A percentile compares a stretch with the other conserved stretches of the same genome.
Conservation (phyloP, 108 stramenopile genomes). For the Schizochytrium sp. region DNA sequence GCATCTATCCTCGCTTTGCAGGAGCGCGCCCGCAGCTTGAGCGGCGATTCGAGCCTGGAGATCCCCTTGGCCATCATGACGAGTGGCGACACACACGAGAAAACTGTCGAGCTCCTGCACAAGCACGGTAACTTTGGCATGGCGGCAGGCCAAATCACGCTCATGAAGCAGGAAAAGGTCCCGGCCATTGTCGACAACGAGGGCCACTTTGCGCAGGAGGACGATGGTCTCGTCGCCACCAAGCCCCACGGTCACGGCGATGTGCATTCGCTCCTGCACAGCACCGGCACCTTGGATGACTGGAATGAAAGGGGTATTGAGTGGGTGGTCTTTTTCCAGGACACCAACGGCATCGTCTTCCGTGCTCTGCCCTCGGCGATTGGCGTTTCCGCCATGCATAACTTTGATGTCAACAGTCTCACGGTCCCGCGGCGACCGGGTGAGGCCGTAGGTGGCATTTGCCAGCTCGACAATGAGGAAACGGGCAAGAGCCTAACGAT, state of each 20-base stretch:
- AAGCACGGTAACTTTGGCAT: slow-evolving; percentile 85
- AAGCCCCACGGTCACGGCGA: slow-evolving; percentile 99
- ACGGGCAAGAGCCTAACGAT: slow-evolving; percentile 50
- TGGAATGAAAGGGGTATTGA: slow-evolving; percentile 71
- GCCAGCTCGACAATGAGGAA: slow-evolving; percentile 52
- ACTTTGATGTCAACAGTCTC: slow-evolving; percentile 90
- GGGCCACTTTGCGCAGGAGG: slow-evolving; percentile 74
- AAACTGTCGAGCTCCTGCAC: slow-evolving; percentile 71
- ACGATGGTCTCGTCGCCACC: slow-evolving; percentile 67
- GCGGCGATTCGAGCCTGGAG: slow-evolving; percentile 50
- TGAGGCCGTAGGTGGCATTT: slow-evolving; percentile 96
- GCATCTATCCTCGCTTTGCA: slow-evolving; percentile 86
- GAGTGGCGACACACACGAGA: slow-evolving; percentile 85
- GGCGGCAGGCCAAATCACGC: slow-evolving; percentile 70
- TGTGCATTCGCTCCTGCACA: slow-evolving; percentile 82
- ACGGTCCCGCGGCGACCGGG: slow-evolving; percentile 89
- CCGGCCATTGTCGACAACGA: slow-evolving; percentile 74
- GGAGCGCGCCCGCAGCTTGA: slow-evolving; percentile 54
- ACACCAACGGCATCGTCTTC: slow-evolving; percentile 96
- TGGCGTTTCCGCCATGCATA: slow-evolving; percentile 74
- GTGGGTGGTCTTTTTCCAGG: slow-evolving; percentile 94
- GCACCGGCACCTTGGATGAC: slow-evolving; percentile 67
- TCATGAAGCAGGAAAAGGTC: slow-evolving; percentile 95
- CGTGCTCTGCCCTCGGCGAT: slow-evolving; percentile 80
- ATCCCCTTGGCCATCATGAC: slow-evolving; percentile 98